A percentile compares a stretch with the other conserved stretches of the same genome.
Conservation (phyloP, 169 alveolate species). For the Cyclospora cayetanensis region DNA sequence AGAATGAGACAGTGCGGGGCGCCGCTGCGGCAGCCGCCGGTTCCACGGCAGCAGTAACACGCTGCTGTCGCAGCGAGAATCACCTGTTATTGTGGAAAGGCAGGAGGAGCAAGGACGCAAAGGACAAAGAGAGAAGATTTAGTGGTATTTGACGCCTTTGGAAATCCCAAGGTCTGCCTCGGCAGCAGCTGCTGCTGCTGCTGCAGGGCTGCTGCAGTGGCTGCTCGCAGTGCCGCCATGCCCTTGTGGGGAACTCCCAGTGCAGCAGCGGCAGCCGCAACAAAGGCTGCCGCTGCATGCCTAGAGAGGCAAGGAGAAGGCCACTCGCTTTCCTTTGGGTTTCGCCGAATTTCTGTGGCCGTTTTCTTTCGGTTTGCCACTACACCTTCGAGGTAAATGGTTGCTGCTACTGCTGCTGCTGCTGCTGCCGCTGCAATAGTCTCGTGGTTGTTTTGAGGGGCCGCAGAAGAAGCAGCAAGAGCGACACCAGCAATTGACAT, state of each 20-base stretch:
- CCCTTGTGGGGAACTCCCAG: too few relatives aligned
- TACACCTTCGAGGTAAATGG: neutral
- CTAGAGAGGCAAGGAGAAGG: neutral
- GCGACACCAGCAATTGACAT: neutral
- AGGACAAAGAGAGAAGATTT: too few relatives aligned
- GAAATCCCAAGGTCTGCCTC: too few relatives aligned
- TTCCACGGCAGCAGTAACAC: too few relatives aligned
- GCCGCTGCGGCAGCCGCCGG: too few relatives aligned
- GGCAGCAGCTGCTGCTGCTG: neutral
- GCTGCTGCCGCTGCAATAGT: constrained; percentile 13
- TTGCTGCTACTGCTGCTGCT: constrained; percentile 38
- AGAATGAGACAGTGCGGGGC: too few relatives aligned
- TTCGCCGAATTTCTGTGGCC: neutral
- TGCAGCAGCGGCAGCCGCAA: constrained; percentile 29
- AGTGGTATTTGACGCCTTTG: too few relatives aligned
- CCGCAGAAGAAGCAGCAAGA: neutral
- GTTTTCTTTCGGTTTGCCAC: neutral
- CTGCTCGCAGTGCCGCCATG: too few relatives aligned
- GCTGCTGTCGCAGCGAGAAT: too few relatives aligned
- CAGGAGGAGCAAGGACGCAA: too few relatives aligned
- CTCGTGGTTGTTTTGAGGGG: neutral
- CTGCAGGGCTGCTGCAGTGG: too few relatives aligned
- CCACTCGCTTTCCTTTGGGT: neutral
- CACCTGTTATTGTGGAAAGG: too few relatives aligned
- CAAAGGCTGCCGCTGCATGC: neutral